Base-by-base conservation (phyloP, 1,284 basidiomycete genomes). In the Grifola frondosa region DNA sequence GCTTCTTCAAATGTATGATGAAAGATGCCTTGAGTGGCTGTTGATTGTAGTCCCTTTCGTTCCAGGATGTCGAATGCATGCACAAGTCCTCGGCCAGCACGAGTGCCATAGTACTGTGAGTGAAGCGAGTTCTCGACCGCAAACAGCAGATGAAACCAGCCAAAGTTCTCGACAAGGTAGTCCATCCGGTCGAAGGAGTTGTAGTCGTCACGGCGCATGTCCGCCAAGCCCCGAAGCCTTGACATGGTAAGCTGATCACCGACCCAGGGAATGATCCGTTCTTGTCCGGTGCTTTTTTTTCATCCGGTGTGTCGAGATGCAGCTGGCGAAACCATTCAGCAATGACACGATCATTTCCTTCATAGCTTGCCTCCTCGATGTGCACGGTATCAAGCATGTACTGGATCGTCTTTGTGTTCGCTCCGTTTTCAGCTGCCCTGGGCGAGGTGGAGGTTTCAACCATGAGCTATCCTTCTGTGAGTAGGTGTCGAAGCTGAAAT, bases 91-190 rank as follows among this genome's bases (percentile, higher is more conserved):
- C 15, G 4, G 9, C 46, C 43, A 2, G 38, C 26, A 5, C 16
- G 22, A 1, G 46, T 49, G 2, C 48, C 61, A 11, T 58, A 45
- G 46, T 57, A 50, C 30, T 57, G 51, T 20, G 41, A 42, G 38
- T 57, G 52, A 4, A 57, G 25, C 4, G 53, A 52, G n/a, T 46
- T 47, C 17, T 54, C 64, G 28, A 57, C 55, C 16, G 64, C 61
- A 61, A 71, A 66, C 26, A 48, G 37, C 6, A 60, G 32, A 45
- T 70, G 68, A 11, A 70, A 51, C 64, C 65, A 69, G 5, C 68
- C 67, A 25, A 60, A 64, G 2, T 55, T 30, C 0, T 50, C 41
- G 1, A 63, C 21, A 8, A 60, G 30, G 23, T 48, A 65, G 32
- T 68, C 66, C 12, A 66, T 36, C 2, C 61, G 54, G 6, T 70